These are phyloP conservation scores for Suhomyces canberraensis DNA, from an alignment of 805 yeast genomes.

Conservation along the genomic window DNA sequence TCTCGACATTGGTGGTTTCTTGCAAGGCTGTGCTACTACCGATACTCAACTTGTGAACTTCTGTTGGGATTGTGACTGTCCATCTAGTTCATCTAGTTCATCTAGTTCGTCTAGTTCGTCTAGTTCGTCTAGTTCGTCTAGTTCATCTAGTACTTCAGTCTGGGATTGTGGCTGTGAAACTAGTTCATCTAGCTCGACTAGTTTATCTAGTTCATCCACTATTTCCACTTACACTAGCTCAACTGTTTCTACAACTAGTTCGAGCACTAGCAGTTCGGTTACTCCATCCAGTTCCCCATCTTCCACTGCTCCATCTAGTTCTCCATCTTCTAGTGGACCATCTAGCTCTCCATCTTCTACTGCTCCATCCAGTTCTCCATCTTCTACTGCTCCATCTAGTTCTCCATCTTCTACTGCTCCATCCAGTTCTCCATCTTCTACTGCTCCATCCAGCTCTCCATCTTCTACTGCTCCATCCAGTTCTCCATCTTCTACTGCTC, in stretches of 20 bases:
- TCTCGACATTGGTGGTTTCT: not conserved
- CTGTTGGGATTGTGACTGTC: conserved; percentile 14
- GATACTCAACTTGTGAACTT: conserved; percentile 4
- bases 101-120: not conserved
- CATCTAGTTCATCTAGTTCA: not conserved
- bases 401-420: not conserved
- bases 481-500: not conserved
- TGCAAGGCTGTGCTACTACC: conserved; percentile 5
- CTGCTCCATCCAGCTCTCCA: not conserved
- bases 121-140: not conserved
- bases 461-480: not conserved
- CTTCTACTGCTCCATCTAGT: not conserved
- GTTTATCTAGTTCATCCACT: not conserved
- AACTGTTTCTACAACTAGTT: conserved; percentile 1
- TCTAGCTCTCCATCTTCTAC: not conserved
- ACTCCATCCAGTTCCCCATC: not conserved
- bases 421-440: too few species aligned
- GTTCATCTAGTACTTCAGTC: not conserved
- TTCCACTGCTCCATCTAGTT: not conserved
- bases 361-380: not conserved
- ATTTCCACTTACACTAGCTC: not conserved
- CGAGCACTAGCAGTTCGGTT: not conserved
- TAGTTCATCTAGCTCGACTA: not conserved
- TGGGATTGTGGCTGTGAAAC: too few species aligned
- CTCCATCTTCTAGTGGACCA: conserved; percentile 1